Evolutionary conservation across 805 yeast species (phyloP).

Genomic region (Kodamaea kaohsiungensis): DNA sequence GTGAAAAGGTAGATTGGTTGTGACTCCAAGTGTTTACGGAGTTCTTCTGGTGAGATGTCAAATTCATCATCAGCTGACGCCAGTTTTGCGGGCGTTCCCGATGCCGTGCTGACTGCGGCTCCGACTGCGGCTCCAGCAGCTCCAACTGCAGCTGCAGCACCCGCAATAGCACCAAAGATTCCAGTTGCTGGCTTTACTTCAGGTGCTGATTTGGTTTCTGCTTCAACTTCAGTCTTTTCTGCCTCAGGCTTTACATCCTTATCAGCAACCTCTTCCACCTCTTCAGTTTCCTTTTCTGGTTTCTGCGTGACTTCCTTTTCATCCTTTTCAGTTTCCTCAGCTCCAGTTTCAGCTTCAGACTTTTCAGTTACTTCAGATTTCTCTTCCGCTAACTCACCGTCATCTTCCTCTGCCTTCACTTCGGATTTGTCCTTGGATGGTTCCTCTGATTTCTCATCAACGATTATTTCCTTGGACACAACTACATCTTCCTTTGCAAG

Average conservation of each 20-base stretch:
- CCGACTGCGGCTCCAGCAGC: slow-evolving; percentile 4
- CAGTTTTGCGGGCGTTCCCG: slow-evolving; percentile 6
- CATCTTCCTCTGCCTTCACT: neutral
- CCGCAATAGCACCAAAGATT: slow-evolving; percentile 1
- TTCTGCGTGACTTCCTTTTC: neutral
- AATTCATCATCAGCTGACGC: slow-evolving; percentile 26
- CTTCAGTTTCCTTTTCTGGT: slow-evolving; percentile 7
- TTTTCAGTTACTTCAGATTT: neutral
- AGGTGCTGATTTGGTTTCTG: slow-evolving; percentile 15
- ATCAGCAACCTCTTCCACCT: neutral
- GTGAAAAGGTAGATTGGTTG: slow-evolving; percentile 76
- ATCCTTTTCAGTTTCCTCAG: slow-evolving; percentile 6
- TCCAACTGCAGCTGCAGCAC: slow-evolving; percentile 7
- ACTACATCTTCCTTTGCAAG: neutral
- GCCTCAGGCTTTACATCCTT: slow-evolving; percentile 6
- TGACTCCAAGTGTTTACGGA: slow-evolving; percentile 43
- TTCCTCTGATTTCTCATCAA: neutral
- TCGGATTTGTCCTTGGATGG: neutral
- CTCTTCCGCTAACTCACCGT: neutral
- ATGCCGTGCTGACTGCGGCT: slow-evolving; percentile 1
- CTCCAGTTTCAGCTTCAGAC: neutral
- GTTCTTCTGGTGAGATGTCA: slow-evolving; percentile 42
- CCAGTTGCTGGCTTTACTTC: slow-evolving; percentile 12
- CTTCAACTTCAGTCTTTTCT: slow-evolving; percentile 9
- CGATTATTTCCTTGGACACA: neutral